Base-by-base conservation (phyloP, 805 yeast genomes). In the Torulaspora indica region DNA sequence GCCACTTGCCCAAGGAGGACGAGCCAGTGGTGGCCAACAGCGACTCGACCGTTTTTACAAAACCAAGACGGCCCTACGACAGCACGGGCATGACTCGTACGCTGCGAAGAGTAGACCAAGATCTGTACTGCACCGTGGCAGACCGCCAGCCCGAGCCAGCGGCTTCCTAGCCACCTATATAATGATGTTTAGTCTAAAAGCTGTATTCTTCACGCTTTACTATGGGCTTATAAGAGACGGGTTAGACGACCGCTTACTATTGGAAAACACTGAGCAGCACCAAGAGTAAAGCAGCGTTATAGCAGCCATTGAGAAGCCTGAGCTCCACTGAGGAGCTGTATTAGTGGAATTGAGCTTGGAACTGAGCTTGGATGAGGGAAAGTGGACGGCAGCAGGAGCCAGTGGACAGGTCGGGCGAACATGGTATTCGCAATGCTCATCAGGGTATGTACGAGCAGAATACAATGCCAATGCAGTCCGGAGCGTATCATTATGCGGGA, bases 21-120 rank as follows among this genome's bases (percentile, higher is more conserved):
- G 52, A 55, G 31, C 56, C 53, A 1, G 46, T 52, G 12, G 55
- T 51, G 15, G 52, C 45, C 15, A 47, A 37, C 7, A 53, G 39
- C 14, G 49, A 49, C 8, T 22, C 50, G 3, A 31, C 44, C n/a
- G 40, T 31, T 5, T 61, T 56, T 34, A 37, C 35, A 20, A 64
- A 59, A 39, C 64, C 61, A 10, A 53, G 62, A 35, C 56, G 68
- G 38, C 60, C 63, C n/a, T 64, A 64, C 39, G 42, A 42, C 15
- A 38, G 59, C 3, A 37, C 38, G 1, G 66, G 66, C 10, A 48
- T 63, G 61, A 51, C 50, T 9, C 48, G 63, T 15, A 55, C 55
- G 14, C 9, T 61, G 17, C 40, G 58, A 25, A 52, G 29, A 12
- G 25, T 22, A 4, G 45, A 48, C 8, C 37, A 28, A 7, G 62